phyloP scores from a whole-genome alignment of 1,284 basidiomycete species.

The Phellinidium pouzarii region DNA sequence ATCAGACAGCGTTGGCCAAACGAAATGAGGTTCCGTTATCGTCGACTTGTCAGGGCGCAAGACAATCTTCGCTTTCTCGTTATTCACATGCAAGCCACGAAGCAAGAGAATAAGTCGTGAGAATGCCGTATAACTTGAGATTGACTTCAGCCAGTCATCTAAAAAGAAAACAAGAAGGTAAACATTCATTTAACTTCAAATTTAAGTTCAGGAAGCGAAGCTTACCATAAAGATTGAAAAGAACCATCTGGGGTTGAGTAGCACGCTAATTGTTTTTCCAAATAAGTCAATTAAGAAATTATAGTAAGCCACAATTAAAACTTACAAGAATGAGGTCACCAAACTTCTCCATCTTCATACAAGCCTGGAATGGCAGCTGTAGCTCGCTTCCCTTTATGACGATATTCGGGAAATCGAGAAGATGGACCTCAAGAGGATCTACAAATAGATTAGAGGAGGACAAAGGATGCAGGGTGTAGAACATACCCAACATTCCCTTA shows the following conservation, averaged over 20 bases:
- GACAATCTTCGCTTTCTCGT: constrained; percentile 97
- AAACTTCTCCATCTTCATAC: constrained; percentile 99
- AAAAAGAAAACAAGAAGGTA: constrained; percentile 16
- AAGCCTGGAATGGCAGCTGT: constrained; percentile 98
- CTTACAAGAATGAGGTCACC: constrained; percentile 89
- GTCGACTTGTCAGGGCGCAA: constrained; percentile 90
- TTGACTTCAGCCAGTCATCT: constrained; percentile 99
- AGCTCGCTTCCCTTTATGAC: constrained; percentile 99
- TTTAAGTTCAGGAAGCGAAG: not conserved
- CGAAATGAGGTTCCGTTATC: constrained; percentile 95
- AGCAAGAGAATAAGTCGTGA: constrained; percentile 94
- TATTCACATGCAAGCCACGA: constrained; percentile 97
- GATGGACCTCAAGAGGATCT: constrained; percentile 96
- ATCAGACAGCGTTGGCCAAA: constrained; percentile 93
- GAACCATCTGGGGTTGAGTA: constrained; percentile 98
- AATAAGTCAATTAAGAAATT: constrained; percentile 11
- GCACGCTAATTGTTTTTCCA: constrained; percentile 52
- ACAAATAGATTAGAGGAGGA: constrained; percentile 13
- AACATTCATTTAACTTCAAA: constrained; percentile 2
- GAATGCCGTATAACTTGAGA: constrained; percentile 98
- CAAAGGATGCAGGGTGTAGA: not conserved
- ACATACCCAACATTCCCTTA: constrained; percentile 94
- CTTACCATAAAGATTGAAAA: constrained; percentile 92
- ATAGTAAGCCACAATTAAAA: constrained; percentile 5
- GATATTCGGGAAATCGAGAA: constrained; percentile 99